Percentiles rank a stretch among this genome's conserved stretches.
Evolutionary conservation across 257 asterid genomes (phyloP).

Genomic region (Echium plantagineum): DNA sequence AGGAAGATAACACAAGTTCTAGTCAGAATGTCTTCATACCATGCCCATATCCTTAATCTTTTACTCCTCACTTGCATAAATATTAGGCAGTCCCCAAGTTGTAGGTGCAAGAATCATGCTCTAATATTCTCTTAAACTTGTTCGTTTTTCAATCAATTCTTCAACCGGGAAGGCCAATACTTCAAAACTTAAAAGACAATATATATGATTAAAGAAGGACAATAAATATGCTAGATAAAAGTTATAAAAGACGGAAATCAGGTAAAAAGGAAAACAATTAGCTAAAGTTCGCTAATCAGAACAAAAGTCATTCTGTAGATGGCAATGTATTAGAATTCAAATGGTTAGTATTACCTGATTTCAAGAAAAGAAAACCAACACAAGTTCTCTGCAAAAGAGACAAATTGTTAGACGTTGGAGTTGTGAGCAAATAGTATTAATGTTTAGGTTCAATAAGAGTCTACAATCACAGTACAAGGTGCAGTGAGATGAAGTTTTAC

Average conservation of each 20-base stretch:
- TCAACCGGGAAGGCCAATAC: too few relatives aligned
- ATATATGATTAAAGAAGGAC: too few relatives aligned
- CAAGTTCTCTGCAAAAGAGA: not conserved
- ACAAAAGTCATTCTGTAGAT: not conserved
- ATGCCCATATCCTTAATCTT: too few relatives aligned
- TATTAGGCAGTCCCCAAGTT: too few relatives aligned
- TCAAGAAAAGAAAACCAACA: not conserved
- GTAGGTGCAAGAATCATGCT: not conserved
- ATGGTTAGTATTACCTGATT: not conserved
- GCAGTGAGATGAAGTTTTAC: too few relatives aligned
- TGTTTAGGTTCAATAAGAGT: not conserved
- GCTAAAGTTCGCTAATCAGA: not conserved
- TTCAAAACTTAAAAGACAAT: not conserved
- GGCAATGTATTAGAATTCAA: too few relatives aligned
- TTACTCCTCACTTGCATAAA: too few relatives aligned
- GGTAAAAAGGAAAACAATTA: too few relatives aligned
- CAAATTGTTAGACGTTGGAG: not conserved
- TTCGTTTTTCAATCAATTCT: too few relatives aligned
- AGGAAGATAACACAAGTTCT: too few relatives aligned
- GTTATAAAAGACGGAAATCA: not conserved
- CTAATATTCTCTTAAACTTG: not conserved
- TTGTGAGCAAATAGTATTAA: not conserved
- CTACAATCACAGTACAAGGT: too few relatives aligned
- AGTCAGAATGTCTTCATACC: too few relatives aligned
- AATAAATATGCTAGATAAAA: not conserved